These are phyloP conservation scores for Carallia brachiata DNA, from an alignment of 345 rosid species.

Conservation along the genomic window DNA sequence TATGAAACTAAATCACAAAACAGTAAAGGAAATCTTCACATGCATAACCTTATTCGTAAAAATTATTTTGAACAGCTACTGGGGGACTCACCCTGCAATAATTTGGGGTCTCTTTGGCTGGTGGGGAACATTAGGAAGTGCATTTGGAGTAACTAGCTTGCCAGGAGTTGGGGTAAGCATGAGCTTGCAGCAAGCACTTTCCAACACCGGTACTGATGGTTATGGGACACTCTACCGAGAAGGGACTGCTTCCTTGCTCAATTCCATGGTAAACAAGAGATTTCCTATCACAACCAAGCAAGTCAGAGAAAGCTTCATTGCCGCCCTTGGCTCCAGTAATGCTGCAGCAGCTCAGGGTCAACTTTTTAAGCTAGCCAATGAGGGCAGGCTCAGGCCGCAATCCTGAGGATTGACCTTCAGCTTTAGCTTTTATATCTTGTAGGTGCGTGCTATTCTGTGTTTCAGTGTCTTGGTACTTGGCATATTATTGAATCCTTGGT, in stretches of 20 bases:
- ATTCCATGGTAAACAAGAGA: conserved; percentile 67
- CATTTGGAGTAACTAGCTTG: conserved; percentile 47
- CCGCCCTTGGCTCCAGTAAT: conserved; percentile 55
- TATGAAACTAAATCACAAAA: background rate
- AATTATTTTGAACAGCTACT: conserved; percentile 47
- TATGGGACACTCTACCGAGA: conserved; percentile 76
- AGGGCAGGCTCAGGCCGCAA: conserved; percentile 65
- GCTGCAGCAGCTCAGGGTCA: conserved; percentile 81
- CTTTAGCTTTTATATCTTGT: background rate
- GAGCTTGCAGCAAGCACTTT: conserved; percentile 79
- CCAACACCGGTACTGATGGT: conserved; percentile 64
- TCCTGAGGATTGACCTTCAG: conserved; percentile 16
- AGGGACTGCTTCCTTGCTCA: conserved; percentile 89
- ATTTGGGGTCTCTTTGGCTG: conserved; percentile 84
- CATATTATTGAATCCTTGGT: no score
- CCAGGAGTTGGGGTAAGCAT: conserved; percentile 60
- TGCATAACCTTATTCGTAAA: background rate
- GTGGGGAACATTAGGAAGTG: conserved; percentile 75
- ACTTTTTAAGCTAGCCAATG: conserved; percentile 86
- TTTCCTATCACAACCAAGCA: conserved; percentile 75
- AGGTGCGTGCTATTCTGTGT: background rate
- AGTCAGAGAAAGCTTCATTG: conserved; percentile 63
- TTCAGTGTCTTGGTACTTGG: no score
- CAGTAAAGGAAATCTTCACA: background rate
- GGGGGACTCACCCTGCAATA: conserved; percentile 78